Percentiles rank a stretch among this genome's conserved stretches.
Evolutionary conservation across 768 basidiomycete species (phyloP).

Genomic region (Trametes coccinea): DNA sequence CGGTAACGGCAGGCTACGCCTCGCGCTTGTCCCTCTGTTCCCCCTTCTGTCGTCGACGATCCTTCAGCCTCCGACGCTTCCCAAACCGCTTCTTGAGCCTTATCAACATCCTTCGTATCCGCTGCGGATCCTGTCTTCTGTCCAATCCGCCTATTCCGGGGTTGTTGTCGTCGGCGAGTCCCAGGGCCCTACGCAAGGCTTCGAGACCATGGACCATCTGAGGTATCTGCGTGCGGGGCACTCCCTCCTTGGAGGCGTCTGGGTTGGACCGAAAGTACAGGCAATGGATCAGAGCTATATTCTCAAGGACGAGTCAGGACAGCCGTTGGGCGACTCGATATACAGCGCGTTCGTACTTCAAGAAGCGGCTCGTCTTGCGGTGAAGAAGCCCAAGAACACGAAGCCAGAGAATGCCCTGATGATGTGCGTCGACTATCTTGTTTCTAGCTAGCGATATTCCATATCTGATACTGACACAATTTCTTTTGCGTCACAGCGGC

Average conservation of each 20-base stretch:
- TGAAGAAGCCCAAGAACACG: constrained; percentile 44
- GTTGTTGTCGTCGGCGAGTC: constrained; percentile 81
- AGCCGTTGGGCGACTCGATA: constrained; percentile 70
- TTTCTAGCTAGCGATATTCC: neutral
- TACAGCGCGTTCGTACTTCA: constrained; percentile 86
- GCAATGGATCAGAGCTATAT: constrained; percentile 34
- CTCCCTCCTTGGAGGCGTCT: constrained; percentile 66
- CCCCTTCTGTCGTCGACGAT: constrained; percentile 39
- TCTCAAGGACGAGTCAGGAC: constrained; percentile 52
- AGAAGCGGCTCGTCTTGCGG: constrained; percentile 76
- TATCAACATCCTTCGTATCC: constrained; percentile 55
- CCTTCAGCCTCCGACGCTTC: constrained; percentile 58
- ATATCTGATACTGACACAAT: constrained; percentile 2
- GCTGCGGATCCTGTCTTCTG: constrained; percentile 66
- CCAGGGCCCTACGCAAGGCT: constrained; percentile 34
- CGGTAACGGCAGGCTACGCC: constrained; percentile 1
- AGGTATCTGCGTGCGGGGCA: constrained; percentile 55
- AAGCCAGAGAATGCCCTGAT: constrained; percentile 55
- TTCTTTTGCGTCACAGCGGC: constrained; percentile 52
- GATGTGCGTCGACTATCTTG: constrained; percentile 54
- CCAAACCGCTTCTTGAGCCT: constrained; percentile 50
- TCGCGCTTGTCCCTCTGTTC: constrained; percentile 25
- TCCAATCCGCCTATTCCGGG: constrained; percentile 69
- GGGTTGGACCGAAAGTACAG: constrained; percentile 51
- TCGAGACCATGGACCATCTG: constrained; percentile 34